Evolutionary conservation across 1,284 basidiomycete genomes (phyloP), one percentile per base, ranked within the genome.

Genomic region (Baeospora myosura): DNA sequence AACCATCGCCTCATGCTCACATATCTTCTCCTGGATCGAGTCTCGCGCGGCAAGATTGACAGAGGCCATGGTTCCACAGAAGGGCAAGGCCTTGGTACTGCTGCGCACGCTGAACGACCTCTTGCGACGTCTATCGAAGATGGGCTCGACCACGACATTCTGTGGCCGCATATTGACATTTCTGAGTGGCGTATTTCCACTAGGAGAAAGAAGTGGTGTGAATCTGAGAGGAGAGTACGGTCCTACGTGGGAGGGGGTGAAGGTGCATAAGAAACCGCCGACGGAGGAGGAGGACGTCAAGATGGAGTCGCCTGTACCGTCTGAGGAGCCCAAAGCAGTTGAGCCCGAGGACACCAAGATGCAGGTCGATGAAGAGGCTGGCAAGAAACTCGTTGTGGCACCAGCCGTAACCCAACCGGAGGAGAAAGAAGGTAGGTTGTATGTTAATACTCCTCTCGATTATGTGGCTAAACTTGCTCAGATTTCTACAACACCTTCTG

Each of bases 131-230:
- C 68, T 94, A 10, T 88, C 87, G 20, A 90, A 90, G 61, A 87
- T 81, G 55, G 88, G 88, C 39, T 72, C 76, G 6, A 81, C 79
- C 26, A 89, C 89, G 2, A 78, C 86, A 51, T 89, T 95, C 57
- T 89, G 87, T 49, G 92, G 92, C 2, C 75, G 89, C 1, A 91
- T 95, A 54, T 68, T 93, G 53, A 87, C 85, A 1, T 88, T 93
- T 58, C 65, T 95, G 36, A 88, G 85, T 47, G 76, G 75, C 1
- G 88, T 91, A 1, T 94, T 93, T 55, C 88, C 89, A 3, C 63
- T 95, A 6, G 85, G 87, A 2, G 91, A 95, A 59, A 70, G 89
- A 36, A 92, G 88, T 58, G 90, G 91, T 26, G 90, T 95, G 34
- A 95, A 95, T 59, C 61, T 94, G 48, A 69, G 88, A 30, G 92